Evolutionary conservation across 2,329 filamentous ascomycete species (phyloP).

Genomic region (Sclerotinia trifoliorum): DNA sequence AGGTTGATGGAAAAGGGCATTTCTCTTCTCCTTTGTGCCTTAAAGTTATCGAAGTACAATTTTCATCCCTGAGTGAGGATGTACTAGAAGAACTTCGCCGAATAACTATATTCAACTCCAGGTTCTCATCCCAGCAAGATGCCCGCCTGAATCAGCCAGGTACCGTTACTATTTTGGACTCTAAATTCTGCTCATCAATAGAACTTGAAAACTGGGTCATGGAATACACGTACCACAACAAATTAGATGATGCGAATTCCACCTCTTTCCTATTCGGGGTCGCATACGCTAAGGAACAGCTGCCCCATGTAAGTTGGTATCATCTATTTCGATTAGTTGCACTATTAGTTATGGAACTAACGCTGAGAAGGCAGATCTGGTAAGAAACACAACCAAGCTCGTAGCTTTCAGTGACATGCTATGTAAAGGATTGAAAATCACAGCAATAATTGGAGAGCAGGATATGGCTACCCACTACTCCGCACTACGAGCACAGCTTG

Average conservation of each 20-base stretch:
- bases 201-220: conserved; percentile 35
- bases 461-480: neutral
- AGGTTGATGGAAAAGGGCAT: conserved; percentile 32
- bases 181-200: neutral
- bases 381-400: conserved; percentile 19
- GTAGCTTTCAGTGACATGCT: conserved; percentile 29
- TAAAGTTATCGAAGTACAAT: conserved; percentile 21
- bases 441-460: neutral
- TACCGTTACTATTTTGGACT: conserved; percentile 12
- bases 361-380: conserved; percentile 12
- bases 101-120: neutral
- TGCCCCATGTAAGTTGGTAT: conserved; percentile 28
- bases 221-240: conserved; percentile 32
- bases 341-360: neutral
- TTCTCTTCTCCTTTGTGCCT: conserved; percentile 28
- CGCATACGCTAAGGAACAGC: conserved; percentile 31
- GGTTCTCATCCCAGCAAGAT: neutral
- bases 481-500: conserved; percentile 31
- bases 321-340: neutral
- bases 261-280: conserved; percentile 30
- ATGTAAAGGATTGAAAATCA: conserved; percentile 30
- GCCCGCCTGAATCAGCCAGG: neutral
- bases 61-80: conserved; percentile 21
- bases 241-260: conserved; percentile 16
- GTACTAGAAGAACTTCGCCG: conserved; percentile 2